A percentile compares a stretch with the other conserved stretches of the same genome.
Evolutionary conservation across 169 alveolate species (phyloP).

Genomic region (Cryptosporidium bovis): DNA sequence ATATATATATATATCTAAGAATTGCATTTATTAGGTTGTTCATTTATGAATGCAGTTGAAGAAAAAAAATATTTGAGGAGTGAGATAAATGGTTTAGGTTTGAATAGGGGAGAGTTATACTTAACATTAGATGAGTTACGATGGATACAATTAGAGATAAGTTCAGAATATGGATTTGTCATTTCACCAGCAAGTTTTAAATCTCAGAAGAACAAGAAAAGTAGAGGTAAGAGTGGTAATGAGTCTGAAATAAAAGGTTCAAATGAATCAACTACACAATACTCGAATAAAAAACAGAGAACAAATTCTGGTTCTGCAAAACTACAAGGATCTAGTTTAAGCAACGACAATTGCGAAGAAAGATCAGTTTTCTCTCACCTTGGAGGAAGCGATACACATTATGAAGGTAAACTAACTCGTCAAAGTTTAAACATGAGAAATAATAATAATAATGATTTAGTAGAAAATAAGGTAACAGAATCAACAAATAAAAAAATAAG

Average conservation of each 20-base stretch:
- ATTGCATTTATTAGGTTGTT: background rate
- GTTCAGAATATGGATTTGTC: constrained; percentile 61
- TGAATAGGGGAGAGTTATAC: constrained; percentile 45
- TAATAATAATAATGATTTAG: background rate
- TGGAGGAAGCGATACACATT: constrained; percentile 23
- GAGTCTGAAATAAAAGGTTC: constrained; percentile 7
- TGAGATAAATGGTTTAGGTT: constrained; percentile 37
- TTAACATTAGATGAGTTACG: constrained; percentile 58
- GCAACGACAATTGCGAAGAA: constrained; percentile 17
- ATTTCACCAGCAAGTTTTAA: constrained; percentile 30
- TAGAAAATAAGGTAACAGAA: background rate
- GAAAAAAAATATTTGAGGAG: constrained; percentile 9
- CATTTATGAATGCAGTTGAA: constrained; percentile 5
- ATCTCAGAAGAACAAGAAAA: constrained; percentile 23
- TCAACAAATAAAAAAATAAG: background rate
- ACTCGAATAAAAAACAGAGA: constrained; percentile 28
- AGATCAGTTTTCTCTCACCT: too few species aligned
- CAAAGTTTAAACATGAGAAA: background rate
- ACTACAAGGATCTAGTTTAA: constrained; percentile 3
- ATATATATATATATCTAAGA: background rate
- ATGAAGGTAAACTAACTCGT: constrained; percentile 55
- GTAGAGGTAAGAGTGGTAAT: background rate
- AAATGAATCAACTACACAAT: background rate
- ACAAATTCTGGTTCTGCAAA: constrained; percentile 2
- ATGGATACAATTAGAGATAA: constrained; percentile 48